Evolutionary conservation across 140 eudicot species (phyloP).

Genomic region (Cichorium intybus): DNA sequence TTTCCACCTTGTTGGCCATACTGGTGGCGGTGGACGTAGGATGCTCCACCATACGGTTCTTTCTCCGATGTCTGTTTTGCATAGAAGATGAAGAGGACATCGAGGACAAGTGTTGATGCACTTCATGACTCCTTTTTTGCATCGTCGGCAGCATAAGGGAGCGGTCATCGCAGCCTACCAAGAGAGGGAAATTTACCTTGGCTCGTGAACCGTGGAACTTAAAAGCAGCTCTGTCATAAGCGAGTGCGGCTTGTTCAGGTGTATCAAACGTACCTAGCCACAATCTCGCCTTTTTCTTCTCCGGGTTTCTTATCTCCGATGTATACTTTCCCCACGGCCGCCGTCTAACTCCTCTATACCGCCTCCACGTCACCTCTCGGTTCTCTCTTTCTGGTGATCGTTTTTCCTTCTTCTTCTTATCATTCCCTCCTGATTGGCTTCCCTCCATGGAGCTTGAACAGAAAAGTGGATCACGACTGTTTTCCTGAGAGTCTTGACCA

Average conservation of each 20-base stretch:
- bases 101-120: constrained; percentile 7
- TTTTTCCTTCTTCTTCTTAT: constrained; percentile 19
- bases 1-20: not conserved
- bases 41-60: not conserved
- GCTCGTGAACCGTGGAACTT: constrained; percentile 49
- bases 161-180: constrained; percentile 29
- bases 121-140: not conserved
- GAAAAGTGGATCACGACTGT: not conserved
- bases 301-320: constrained; percentile 57
- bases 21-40: not conserved
- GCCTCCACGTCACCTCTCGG: constrained; percentile 39
- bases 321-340: constrained; percentile 67
- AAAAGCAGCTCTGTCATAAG: constrained; percentile 55
- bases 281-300: constrained; percentile 43
- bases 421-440: not conserved
- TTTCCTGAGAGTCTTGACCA: constrained; percentile 4
- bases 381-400: not conserved
- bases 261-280: constrained; percentile 63
- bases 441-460: constrained; percentile 9
- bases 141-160: not conserved
- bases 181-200: constrained; percentile 44
- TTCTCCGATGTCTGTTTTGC: not conserved
- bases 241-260: constrained; percentile 58
- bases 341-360: constrained; percentile 56
- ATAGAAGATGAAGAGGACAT: constrained; percentile 23